Conservation (phyloP, 148 eudicot genomes). For the Fagopyrum homotropicum region DNA sequence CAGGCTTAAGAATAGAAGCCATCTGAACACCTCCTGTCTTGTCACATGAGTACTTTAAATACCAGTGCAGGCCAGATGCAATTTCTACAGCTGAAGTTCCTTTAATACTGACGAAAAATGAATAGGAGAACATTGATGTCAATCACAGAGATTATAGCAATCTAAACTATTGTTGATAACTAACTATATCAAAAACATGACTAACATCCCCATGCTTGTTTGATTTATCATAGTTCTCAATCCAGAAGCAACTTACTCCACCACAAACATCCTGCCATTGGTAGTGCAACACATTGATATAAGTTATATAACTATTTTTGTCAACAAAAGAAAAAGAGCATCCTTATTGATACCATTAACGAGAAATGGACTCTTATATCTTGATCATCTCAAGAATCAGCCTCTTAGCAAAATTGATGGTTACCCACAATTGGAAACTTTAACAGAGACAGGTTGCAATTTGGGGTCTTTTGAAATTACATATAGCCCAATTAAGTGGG, state of each 20-base stretch:
- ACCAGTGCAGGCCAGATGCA: conserved; percentile 90
- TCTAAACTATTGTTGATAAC: not conserved
- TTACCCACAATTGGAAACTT: not conserved
- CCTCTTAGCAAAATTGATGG: not conserved
- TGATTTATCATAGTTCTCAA: conserved; percentile 59
- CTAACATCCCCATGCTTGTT: conserved; percentile 22
- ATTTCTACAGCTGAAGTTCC: conserved; percentile 84
- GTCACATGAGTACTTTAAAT: conserved; percentile 74
- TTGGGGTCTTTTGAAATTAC: too few relatives aligned
- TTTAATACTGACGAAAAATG: conserved; percentile 42
- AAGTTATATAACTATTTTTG: not conserved
- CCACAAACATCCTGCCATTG: conserved; percentile 56
- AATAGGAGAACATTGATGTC: not conserved
- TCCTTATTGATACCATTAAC: not conserved
- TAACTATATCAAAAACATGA: not conserved
- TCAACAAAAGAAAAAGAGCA: not conserved
- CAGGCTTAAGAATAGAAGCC: conserved; percentile 60
- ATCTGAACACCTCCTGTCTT: conserved; percentile 89
- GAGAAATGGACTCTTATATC: not conserved
- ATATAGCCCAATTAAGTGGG: not conserved
- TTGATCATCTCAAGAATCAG: not conserved
- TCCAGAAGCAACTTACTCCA: conserved; percentile 67
- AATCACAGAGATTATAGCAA: not conserved
- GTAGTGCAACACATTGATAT: not conserved
- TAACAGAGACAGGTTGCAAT: too few relatives aligned